phyloP scores from a whole-genome alignment of 1,284 basidiomycete genomes.

The Fomitopsis schrenkii region DNA sequence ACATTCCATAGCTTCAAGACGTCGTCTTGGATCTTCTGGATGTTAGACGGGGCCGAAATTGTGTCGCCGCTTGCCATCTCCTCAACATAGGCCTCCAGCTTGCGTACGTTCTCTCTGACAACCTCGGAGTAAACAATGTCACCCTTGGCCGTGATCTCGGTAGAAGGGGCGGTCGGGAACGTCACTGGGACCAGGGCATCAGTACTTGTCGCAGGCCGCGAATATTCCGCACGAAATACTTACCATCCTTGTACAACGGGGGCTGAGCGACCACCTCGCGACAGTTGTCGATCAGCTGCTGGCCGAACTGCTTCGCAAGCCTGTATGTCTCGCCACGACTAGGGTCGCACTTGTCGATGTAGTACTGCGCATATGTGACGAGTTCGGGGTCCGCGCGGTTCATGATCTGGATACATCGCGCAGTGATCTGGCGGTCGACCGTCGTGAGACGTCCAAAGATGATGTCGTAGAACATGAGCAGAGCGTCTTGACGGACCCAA shows the following conservation, averaged over 20 bases:
- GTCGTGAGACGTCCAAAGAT: slow-evolving; percentile 92
- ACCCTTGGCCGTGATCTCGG: slow-evolving; percentile 89
- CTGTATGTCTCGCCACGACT: slow-evolving; percentile 87
- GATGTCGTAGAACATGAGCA: slow-evolving; percentile 97
- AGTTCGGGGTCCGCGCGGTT: slow-evolving; percentile 94
- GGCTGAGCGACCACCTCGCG: slow-evolving; percentile 79
- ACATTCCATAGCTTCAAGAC: slow-evolving; percentile 96
- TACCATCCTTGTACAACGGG: slow-evolving; percentile 91
- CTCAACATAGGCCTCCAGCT: slow-evolving; percentile 96
- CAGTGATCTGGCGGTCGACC: slow-evolving; percentile 94
- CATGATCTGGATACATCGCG: slow-evolving; percentile 95
- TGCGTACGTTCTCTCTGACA: slow-evolving; percentile 92
- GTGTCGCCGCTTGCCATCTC: slow-evolving; percentile 97
- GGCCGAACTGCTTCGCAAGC: slow-evolving; percentile 95
- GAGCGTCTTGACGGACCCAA: slow-evolving; percentile 95
- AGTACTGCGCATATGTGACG: slow-evolving; percentile 92
- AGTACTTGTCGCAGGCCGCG: slow-evolving; percentile 2
- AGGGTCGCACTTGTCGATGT: slow-evolving; percentile 83
- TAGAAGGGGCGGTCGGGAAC: slow-evolving; percentile 96
- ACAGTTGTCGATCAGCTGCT: slow-evolving; percentile 94
- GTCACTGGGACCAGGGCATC: slow-evolving; percentile 57
- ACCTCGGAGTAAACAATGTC: slow-evolving; percentile 95
- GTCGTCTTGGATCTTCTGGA: slow-evolving; percentile 96
- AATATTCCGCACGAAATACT: background rate
- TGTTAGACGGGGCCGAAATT: slow-evolving; percentile 79